A percentile compares a stretch with the other conserved stretches of the same genome.
phyloP scores from a whole-genome alignment of 768 basidiomycete species.

The Inosperma sp. region DNA sequence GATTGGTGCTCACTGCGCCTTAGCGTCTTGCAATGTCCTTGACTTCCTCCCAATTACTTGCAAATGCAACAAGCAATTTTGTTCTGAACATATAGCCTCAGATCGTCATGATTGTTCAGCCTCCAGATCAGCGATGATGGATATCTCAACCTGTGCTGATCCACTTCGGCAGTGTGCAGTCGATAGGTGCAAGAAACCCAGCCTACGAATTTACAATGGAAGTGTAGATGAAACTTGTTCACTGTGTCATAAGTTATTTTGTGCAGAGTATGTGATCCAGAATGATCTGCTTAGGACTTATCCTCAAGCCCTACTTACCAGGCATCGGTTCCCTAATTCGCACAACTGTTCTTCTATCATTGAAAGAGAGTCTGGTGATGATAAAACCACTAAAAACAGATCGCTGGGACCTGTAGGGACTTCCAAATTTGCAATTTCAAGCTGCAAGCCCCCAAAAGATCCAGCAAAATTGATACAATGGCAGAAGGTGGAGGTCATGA shows the following conservation, averaged over 20 bases:
- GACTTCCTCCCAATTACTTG: constrained; percentile 81
- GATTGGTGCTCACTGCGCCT: constrained; percentile 65
- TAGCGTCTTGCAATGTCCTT: constrained; percentile 51
- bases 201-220: constrained; percentile 40
- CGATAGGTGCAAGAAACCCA: constrained; percentile 49
- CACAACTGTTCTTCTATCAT: constrained; percentile 46
- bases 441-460: constrained; percentile 39
- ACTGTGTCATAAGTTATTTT: constrained; percentile 55
- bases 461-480: constrained; percentile 51
- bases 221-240: constrained; percentile 41
- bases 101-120: constrained; percentile 59
- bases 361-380: constrained; percentile 16
- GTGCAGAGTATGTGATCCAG: constrained; percentile 46
- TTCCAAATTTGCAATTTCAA: no score
- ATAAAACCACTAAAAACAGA: constrained; percentile 17
- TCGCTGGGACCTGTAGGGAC: no score
- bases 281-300: constrained; percentile 4
- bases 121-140: constrained; percentile 12
- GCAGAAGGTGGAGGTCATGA: constrained; percentile 63
- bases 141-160: constrained; percentile 15
- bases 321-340: constrained; percentile 64
- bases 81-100: constrained; percentile 56
- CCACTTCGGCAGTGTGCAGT: constrained; percentile 48
- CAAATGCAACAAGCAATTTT: constrained; percentile 54
- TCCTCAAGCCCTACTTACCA: constrained; percentile 26